Conservation (phyloP, 495 filamentous ascomycete genomes). For the Talaromyces trachyspermus region DNA sequence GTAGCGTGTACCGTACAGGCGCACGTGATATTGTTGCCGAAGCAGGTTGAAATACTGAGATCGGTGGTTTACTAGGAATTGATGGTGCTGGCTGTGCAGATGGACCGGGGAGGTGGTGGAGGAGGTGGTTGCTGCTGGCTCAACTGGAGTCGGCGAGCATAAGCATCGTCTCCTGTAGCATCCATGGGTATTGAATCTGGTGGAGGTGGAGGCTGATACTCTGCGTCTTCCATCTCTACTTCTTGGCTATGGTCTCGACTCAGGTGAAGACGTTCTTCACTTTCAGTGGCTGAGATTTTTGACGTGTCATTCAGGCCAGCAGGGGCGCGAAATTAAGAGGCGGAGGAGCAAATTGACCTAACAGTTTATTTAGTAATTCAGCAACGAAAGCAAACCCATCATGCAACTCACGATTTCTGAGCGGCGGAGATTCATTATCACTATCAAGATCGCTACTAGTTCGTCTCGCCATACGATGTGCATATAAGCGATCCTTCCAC, state of each 20-base stretch:
- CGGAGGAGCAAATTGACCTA: slow-evolving; percentile 69
- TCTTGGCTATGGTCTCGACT: slow-evolving; percentile 10
- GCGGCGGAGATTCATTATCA: slow-evolving; percentile 47
- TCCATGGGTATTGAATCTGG: slow-evolving; percentile 41
- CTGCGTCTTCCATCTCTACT: slow-evolving; percentile 17
- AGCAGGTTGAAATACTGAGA: slow-evolving; percentile 34
- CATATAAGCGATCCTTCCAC: slow-evolving; percentile 83
- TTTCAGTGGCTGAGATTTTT: slow-evolving; percentile 29
- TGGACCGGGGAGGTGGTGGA: slow-evolving; percentile 22
- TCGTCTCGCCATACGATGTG: slow-evolving; percentile 53
- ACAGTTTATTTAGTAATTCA: background rate
- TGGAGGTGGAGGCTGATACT: slow-evolving; percentile 26
- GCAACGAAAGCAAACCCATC: background rate
- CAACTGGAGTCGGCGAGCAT: slow-evolving; percentile 54
- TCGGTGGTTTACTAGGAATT: slow-evolving; percentile 13
- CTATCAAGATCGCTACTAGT: slow-evolving; percentile 50
- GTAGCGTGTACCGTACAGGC: slow-evolving; percentile 74
- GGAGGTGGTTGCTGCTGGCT: slow-evolving; percentile 20
- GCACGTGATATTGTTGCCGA: slow-evolving; percentile 69
- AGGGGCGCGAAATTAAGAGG: slow-evolving; percentile 68
- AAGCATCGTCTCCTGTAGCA: slow-evolving; percentile 64
- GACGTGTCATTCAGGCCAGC: slow-evolving; percentile 37
- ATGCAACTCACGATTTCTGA: slow-evolving; percentile 43
- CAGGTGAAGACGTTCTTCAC: slow-evolving; percentile 57
- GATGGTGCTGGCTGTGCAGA: slow-evolving; percentile 18